These are phyloP conservation scores for Backusella psychrophila DNA, from an alignment of 192 early-diverging fungal genomes.

Conservation along the genomic window DNA sequence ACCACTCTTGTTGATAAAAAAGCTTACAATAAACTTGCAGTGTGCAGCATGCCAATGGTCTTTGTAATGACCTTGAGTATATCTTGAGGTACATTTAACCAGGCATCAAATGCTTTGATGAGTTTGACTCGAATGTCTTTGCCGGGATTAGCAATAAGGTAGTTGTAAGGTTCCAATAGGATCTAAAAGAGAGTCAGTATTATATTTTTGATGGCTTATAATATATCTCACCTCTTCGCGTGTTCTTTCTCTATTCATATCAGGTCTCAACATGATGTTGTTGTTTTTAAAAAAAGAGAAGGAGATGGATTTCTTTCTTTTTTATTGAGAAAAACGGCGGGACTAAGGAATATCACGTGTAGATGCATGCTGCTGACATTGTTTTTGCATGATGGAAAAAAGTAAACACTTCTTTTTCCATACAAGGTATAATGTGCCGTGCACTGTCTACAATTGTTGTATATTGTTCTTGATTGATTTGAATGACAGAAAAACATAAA, in stretches of 20 bases:
- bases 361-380: neutral
- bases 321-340: neutral
- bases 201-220: no score
- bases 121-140: conserved; percentile 93
- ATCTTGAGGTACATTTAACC: conserved; percentile 73
- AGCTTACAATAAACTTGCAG: conserved; percentile 83
- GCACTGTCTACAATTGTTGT: neutral
- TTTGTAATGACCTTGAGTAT: conserved; percentile 73
- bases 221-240: neutral
- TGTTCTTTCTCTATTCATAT: neutral
- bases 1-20: no score
- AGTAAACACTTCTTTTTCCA: neutral
- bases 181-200: conserved; percentile 44
- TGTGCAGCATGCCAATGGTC: conserved; percentile 94
- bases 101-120: conserved; percentile 88
- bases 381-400: neutral
- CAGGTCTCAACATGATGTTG: neutral
- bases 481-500: no score
- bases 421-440: neutral
- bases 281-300: neutral
- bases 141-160: conserved; percentile 82
- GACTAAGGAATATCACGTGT: neutral
- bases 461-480: no score
- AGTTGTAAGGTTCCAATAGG: conserved; percentile 91
- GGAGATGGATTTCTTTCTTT: neutral